phyloP scores from a whole-genome alignment of 164 flowering plant species.

The Vitis rotundifolia region DNA sequence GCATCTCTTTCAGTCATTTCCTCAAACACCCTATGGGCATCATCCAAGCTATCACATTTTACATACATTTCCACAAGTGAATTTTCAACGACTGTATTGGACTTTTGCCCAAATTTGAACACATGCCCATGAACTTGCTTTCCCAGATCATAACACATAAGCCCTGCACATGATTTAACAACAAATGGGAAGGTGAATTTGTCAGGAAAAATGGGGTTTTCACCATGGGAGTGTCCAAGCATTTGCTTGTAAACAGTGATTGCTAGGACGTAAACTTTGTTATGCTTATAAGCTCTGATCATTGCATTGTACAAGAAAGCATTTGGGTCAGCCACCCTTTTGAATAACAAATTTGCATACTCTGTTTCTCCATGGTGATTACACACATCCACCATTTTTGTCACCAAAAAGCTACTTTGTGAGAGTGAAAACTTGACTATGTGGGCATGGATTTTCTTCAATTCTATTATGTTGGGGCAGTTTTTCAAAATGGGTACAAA shows the following conservation, averaged over 20 bases:
- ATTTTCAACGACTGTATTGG: conserved; percentile 36
- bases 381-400: conserved; percentile 70
- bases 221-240: conserved; percentile 21
- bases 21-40: conserved; percentile 60
- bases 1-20: conserved; percentile 63
- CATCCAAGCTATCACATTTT: conserved; percentile 44
- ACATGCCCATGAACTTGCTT: conserved; percentile 69
- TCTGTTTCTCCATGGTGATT: conserved; percentile 31
- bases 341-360: conserved; percentile 53
- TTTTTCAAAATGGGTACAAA: conserved; percentile 49
- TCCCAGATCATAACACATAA: conserved; percentile 36
- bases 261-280: conserved; percentile 20
- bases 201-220: conserved; percentile 42
- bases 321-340: conserved; percentile 52
- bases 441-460: conserved; percentile 63
- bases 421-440: conserved; percentile 49
- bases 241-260: conserved; percentile 45
- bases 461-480: conserved; percentile 26
- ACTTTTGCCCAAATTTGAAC: conserved; percentile 41
- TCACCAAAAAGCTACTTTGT: conserved; percentile 66
- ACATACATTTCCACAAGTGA: conserved; percentile 68
- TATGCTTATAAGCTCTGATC: conserved; percentile 53
- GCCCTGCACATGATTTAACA: conserved; percentile 54
- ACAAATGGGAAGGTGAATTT: conserved; percentile 69
- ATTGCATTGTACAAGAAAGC: conserved; percentile 65